Evolutionary conservation across 2,329 filamentous ascomycete species (phyloP).

Genomic region (Elsinoe arachidis): DNA sequence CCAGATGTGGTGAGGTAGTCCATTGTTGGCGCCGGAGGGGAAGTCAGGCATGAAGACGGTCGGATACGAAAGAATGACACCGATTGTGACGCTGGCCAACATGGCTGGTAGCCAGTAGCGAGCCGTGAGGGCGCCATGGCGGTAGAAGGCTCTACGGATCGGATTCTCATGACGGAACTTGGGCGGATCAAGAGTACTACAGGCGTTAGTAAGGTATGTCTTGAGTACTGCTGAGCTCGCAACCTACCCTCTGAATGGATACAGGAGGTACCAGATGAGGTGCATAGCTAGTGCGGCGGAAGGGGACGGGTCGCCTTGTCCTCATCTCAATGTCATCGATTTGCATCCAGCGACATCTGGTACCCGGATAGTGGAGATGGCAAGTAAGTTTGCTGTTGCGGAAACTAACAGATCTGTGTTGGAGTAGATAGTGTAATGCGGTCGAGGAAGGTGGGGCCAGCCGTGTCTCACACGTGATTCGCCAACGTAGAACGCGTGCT

Average conservation of each 20-base stretch:
- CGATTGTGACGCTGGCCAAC: slow-evolving; percentile 62
- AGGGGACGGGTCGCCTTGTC: neutral
- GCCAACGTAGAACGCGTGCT: too few relatives aligned
- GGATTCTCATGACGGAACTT: slow-evolving; percentile 56
- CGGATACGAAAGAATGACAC: slow-evolving; percentile 62
- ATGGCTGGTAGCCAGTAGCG: slow-evolving; percentile 67
- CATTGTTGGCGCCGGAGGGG: slow-evolving; percentile 61
- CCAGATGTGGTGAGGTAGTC: slow-evolving; percentile 72
- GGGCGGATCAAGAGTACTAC: slow-evolving; percentile 66
- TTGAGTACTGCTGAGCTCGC: neutral
- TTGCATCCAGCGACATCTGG: too few relatives aligned
- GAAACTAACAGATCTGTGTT: neutral
- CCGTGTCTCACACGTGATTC: neutral
- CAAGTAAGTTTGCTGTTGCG: too few relatives aligned
- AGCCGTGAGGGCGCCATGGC: slow-evolving; percentile 61
- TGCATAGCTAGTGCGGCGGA: slow-evolving; percentile 19
- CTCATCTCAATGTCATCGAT: neutral
- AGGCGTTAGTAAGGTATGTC: neutral
- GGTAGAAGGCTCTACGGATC: slow-evolving; percentile 55
- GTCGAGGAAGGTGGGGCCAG: neutral
- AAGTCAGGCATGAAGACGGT: slow-evolving; percentile 66
- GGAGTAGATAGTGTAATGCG: neutral
- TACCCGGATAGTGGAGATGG: neutral
- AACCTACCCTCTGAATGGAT: slow-evolving; percentile 66
- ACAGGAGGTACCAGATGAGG: slow-evolving; percentile 46